Evolutionary conservation across 2,329 filamentous ascomycete species (phyloP).

Genomic region (Bretziella fagacearum): DNA sequence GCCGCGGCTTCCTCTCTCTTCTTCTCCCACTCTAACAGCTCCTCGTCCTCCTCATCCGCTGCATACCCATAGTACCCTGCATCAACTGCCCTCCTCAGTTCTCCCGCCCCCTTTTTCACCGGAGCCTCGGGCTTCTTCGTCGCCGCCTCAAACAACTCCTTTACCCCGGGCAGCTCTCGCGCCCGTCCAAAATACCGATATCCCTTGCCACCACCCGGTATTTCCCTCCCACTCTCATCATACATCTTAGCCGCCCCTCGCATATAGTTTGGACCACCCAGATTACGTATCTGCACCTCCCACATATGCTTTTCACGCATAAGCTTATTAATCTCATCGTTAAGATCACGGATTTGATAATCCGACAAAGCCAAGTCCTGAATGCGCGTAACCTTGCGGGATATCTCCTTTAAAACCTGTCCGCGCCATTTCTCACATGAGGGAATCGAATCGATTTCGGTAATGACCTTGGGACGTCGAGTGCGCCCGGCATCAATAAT

Average conservation of each 20-base stretch:
- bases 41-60: slow-evolving; percentile 76
- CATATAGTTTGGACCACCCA: slow-evolving; percentile 98
- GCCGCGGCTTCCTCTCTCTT: slow-evolving; percentile 69
- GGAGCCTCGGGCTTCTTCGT: slow-evolving; percentile 36
- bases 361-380: slow-evolving; percentile 84
- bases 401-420: slow-evolving; percentile 92
- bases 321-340: slow-evolving; percentile 98
- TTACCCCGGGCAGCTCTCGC: slow-evolving; percentile 78
- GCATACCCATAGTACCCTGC: slow-evolving; percentile 94
- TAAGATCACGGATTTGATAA: slow-evolving; percentile 93
- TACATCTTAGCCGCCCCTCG: slow-evolving; percentile 52
- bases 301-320: slow-evolving; percentile 99
- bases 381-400: slow-evolving; percentile 89
- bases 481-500: slow-evolving; percentile 87
- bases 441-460: slow-evolving; percentile 66
- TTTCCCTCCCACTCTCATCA: slow-evolving; percentile 56
- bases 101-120: slow-evolving; percentile 50
- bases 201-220: slow-evolving; percentile 63
- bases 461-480: slow-evolving; percentile 80
- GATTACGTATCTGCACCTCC: slow-evolving; percentile 88
- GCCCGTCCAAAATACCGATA: slow-evolving; percentile 92
- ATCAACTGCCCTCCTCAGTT: slow-evolving; percentile 57
- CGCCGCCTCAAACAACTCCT: slow-evolving; percentile 83
- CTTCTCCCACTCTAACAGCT: slow-evolving; percentile 61
- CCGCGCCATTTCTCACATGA: slow-evolving; percentile 95